Evolutionary conservation across 768 basidiomycete genomes (phyloP).

Genomic region (Tulasnella sp.): DNA sequence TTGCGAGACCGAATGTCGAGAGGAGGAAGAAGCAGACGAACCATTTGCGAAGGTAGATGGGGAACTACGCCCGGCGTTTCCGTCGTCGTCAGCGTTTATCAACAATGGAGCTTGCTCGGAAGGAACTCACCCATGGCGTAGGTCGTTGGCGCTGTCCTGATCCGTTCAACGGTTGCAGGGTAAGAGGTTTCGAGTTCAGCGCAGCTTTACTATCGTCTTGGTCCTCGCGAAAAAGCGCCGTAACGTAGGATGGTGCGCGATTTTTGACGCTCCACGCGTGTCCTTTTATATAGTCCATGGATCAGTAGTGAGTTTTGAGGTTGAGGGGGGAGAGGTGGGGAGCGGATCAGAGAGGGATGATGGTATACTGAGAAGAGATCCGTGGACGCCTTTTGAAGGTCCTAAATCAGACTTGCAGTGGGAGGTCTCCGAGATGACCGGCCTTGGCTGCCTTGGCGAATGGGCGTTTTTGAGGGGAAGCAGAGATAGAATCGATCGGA

Average conservation of each 20-base stretch:
- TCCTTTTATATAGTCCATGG: conserved; percentile 10
- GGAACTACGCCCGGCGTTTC: conserved; percentile 15
- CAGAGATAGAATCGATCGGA: neutral
- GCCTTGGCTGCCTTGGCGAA: neutral
- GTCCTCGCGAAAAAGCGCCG: conserved; percentile 9
- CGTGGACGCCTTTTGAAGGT: neutral
- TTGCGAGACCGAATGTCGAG: neutral
- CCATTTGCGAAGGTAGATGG: conserved; percentile 25
- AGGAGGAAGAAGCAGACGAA: conserved; percentile 19
- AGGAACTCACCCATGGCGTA: conserved; percentile 20
- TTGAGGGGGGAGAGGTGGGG: neutral
- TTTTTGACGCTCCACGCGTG: neutral
- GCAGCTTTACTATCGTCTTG: neutral
- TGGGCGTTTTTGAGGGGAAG: neutral
- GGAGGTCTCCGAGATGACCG: conserved; percentile 10
- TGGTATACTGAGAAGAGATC: neutral
- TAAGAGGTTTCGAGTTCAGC: neutral
- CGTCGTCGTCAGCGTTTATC: neutral
- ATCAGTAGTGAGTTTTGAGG: neutral
- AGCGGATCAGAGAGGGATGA: neutral
- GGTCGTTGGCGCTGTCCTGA: neutral
- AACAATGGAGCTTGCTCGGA: neutral
- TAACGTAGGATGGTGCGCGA: neutral
- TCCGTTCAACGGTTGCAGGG: neutral
- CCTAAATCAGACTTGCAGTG: neutral